These are phyloP conservation scores for Spirogloea muscicola DNA, from an alignment of 139 green algal species.

Conservation along the genomic window DNA sequence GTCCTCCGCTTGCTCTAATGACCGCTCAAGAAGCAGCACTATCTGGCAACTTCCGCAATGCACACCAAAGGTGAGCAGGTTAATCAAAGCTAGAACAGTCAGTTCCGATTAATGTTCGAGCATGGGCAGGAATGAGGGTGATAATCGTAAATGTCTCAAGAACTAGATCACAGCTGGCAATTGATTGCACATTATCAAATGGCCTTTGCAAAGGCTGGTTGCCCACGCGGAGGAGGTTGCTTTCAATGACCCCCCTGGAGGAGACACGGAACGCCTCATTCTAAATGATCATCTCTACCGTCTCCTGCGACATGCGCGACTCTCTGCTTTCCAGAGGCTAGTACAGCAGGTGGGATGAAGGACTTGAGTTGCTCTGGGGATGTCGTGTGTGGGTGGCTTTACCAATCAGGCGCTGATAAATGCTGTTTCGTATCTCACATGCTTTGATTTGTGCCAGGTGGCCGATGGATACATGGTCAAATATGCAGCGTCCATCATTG, in stretches of 20 bases:
- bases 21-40: slow-evolving; percentile 72
- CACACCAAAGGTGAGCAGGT: slow-evolving; percentile 52
- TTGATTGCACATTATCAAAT: neutral
- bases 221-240: slow-evolving; percentile 75
- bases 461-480: slow-evolving; percentile 85
- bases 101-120: too few relatives aligned
- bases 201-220: slow-evolving; percentile 57
- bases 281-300: slow-evolving; percentile 84
- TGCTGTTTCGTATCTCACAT: neutral
- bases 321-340: slow-evolving; percentile 80
- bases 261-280: slow-evolving; percentile 75
- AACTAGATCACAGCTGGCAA: slow-evolving; percentile 12
- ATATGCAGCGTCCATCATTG: slow-evolving; percentile 75
- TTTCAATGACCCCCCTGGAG: slow-evolving; percentile 86
- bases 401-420: neutral
- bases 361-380: too few relatives aligned
- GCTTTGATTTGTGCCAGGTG: slow-evolving; percentile 49
- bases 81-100: neutral
- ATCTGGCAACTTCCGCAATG: slow-evolving; percentile 60
- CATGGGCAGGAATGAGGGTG: neutral
- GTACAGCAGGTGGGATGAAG: slow-evolving; percentile 69
- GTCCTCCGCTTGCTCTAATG: slow-evolving; percentile 81
- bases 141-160: neutral
- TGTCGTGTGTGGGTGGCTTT: neutral
- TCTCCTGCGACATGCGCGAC: slow-evolving; percentile 71